phyloP scores from a whole-genome alignment of 139 green algal genomes.

The Limnomonas spitsbergensis region DNA sequence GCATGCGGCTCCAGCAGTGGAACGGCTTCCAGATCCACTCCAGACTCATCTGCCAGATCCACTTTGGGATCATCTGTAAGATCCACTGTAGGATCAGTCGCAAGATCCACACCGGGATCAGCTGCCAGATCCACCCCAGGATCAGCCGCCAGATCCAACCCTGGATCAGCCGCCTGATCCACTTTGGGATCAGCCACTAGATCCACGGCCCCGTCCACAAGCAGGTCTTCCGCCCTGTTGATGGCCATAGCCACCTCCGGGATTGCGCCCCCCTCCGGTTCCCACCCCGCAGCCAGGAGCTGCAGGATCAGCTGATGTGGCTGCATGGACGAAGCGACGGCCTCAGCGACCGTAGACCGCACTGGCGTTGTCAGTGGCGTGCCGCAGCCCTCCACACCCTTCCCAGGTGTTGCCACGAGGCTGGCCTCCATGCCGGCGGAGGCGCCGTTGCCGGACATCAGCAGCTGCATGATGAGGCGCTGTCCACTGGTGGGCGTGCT shows the following conservation, averaged over 20 bases:
- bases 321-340: background rate
- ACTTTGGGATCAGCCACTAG: background rate
- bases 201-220: background rate
- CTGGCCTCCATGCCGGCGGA: too few relatives aligned
- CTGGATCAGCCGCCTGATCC: background rate
- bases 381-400: too few relatives aligned
- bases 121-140: background rate
- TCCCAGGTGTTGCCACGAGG: background rate
- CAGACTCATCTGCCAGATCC: too few relatives aligned
- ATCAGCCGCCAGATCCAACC: background rate
- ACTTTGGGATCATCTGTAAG: too few relatives aligned
- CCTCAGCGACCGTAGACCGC: background rate
- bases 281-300: background rate
- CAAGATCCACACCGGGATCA: background rate
- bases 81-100: too few relatives aligned
- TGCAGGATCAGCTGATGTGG: slow-evolving; percentile 1
- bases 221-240: background rate
- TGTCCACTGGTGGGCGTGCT: too few relatives aligned
- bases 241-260: background rate
- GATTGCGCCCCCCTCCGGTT: background rate
- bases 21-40: too few relatives aligned
- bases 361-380: background rate
- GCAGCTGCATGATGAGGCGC: background rate
- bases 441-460: too few relatives aligned
- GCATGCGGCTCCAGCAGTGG: too few relatives aligned